These are phyloP conservation scores for Eucalyptus sideroxylon DNA, from an alignment of 345 rosid genomes.

Conservation along the genomic window DNA sequence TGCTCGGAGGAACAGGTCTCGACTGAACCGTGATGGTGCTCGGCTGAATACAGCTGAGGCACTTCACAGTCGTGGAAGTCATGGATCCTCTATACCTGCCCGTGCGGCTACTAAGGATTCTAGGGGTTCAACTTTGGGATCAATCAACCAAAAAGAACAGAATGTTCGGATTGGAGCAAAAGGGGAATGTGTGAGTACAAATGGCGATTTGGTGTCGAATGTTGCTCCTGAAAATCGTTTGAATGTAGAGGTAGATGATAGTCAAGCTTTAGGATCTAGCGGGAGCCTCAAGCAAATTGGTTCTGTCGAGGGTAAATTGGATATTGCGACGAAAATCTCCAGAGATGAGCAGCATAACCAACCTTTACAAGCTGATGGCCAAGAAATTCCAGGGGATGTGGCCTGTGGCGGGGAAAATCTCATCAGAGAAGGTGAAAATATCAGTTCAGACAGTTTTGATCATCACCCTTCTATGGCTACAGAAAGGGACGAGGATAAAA, in stretches of 20 bases:
- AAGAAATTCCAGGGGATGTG: slow-evolving; percentile 8
- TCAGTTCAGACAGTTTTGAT: slow-evolving; percentile 24
- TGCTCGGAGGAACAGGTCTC: slow-evolving; percentile 92
- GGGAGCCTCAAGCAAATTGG: slow-evolving; percentile 16
- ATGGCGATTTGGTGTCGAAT: slow-evolving; percentile 45
- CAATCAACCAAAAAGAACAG: slow-evolving; percentile 49
- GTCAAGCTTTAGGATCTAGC: slow-evolving; percentile 19
- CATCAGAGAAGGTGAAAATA: slow-evolving; percentile 26
- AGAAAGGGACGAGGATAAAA: slow-evolving; percentile 19
- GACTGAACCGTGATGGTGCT: slow-evolving; percentile 71
- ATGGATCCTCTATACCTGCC: slow-evolving; percentile 45
- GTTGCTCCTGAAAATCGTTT: slow-evolving; percentile 25
- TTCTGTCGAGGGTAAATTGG: slow-evolving; percentile 22
- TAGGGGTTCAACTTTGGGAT: slow-evolving; percentile 40
- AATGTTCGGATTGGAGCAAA: slow-evolving; percentile 28
- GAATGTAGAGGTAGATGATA: slow-evolving; percentile 33
- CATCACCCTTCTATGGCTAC: slow-evolving; percentile 18
- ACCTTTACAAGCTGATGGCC: slow-evolving; percentile 10
- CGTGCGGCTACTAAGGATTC: slow-evolving; percentile 44
- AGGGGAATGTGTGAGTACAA: slow-evolving; percentile 30
- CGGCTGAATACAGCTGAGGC: slow-evolving; percentile 71
- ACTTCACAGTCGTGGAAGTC: slow-evolving; percentile 59
- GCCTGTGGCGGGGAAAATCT: slow-evolving; percentile 25
- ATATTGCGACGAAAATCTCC: slow-evolving; percentile 8
- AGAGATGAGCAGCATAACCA: slow-evolving; percentile 15